Evolutionary conservation across 352 stramenopile genomes (phyloP).

Genomic region (Phytophthora cactorum): DNA sequence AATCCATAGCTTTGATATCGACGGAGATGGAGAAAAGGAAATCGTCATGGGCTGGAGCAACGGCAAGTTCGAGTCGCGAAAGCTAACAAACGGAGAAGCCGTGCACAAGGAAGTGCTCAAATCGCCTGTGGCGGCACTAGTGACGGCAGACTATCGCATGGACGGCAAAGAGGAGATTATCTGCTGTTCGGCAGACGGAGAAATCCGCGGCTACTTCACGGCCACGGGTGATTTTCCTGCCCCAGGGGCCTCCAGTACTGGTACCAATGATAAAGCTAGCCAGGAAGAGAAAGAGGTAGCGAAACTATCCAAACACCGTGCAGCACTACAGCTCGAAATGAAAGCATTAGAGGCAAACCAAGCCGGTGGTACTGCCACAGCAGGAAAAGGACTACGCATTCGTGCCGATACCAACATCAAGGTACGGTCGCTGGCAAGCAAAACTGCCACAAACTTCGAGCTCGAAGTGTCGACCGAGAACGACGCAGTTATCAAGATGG

Average conservation of each 20-base stretch:
- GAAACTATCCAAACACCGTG: conserved; percentile 85
- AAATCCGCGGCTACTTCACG: conserved; percentile 78
- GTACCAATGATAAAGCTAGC: conserved; percentile 46
- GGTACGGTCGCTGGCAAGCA: conserved; percentile 61
- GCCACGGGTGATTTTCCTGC: conserved; percentile 49
- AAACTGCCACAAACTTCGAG: conserved; percentile 65
- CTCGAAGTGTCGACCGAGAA: conserved; percentile 87
- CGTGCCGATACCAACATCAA: conserved; percentile 64
- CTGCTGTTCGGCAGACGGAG: conserved; percentile 80
- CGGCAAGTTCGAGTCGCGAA: conserved; percentile 85
- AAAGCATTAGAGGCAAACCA: conserved; percentile 71
- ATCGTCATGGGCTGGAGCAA: conserved; percentile 92
- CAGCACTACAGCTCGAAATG: conserved; percentile 77
- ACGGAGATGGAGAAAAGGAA: conserved; percentile 90
- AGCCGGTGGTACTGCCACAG: conserved; percentile 16
- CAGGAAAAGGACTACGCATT: conserved; percentile 59
- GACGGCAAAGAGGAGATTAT: conserved; percentile 91
- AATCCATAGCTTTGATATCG: conserved; percentile 90
- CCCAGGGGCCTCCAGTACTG: conserved; percentile 18
- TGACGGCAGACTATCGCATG: conserved; percentile 90
- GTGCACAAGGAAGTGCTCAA: conserved; percentile 84
- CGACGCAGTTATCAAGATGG: conserved; percentile 89
- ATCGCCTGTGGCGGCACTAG: conserved; percentile 65
- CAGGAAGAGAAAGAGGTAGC: conserved; percentile 80
- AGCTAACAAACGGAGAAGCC: conserved; percentile 79